These are phyloP conservation scores for Phytophthora pseudosyringae DNA, from an alignment of 352 stramenopile species.

Conservation along the genomic window DNA sequence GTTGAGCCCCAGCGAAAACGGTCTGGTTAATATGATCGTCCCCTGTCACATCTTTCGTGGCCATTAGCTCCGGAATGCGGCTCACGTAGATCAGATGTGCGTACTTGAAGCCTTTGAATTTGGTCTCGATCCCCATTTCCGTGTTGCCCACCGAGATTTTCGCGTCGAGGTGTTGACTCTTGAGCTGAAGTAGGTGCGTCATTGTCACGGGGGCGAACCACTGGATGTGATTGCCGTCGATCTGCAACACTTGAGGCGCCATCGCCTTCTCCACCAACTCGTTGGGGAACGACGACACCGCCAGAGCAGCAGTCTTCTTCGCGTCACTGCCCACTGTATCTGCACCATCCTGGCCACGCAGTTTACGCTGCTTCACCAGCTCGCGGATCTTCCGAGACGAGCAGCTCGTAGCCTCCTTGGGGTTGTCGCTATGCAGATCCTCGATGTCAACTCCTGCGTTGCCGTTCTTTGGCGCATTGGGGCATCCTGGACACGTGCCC, in stretches of 20 bases:
- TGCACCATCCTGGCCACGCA: slow-evolving; percentile 13
- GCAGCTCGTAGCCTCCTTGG: slow-evolving; percentile 60
- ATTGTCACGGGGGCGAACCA: slow-evolving; percentile 95
- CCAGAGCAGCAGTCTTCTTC: slow-evolving; percentile 23
- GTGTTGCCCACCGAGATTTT: slow-evolving; percentile 98
- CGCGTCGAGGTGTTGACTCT: slow-evolving; percentile 76
- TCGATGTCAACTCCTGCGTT: slow-evolving; percentile 57
- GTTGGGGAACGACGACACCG: slow-evolving; percentile 49
- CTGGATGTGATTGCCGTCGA: slow-evolving; percentile 75
- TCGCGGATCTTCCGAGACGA: slow-evolving; percentile 74
- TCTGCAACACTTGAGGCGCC: slow-evolving; percentile 63
- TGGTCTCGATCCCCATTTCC: slow-evolving; percentile 96
- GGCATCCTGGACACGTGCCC: slow-evolving; percentile 67
- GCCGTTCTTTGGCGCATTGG: slow-evolving; percentile 57
- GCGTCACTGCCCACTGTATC: slow-evolving; percentile 28
- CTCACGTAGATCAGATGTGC: slow-evolving; percentile 72
- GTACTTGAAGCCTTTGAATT: slow-evolving; percentile 93
- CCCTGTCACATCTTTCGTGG: slow-evolving; percentile 42
- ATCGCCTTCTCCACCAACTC: slow-evolving; percentile 69
- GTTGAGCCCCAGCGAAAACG: slow-evolving; percentile 42
- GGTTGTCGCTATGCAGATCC: slow-evolving; percentile 43
- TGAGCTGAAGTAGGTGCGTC: slow-evolving; percentile 87
- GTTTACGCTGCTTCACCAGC: slow-evolving; percentile 52
- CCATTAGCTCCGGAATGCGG: slow-evolving; percentile 68
- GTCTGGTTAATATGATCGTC: slow-evolving; percentile 64